phyloP scores from a whole-genome alignment of 106 monocot species.

The Dioscorea zingiberensis region DNA sequence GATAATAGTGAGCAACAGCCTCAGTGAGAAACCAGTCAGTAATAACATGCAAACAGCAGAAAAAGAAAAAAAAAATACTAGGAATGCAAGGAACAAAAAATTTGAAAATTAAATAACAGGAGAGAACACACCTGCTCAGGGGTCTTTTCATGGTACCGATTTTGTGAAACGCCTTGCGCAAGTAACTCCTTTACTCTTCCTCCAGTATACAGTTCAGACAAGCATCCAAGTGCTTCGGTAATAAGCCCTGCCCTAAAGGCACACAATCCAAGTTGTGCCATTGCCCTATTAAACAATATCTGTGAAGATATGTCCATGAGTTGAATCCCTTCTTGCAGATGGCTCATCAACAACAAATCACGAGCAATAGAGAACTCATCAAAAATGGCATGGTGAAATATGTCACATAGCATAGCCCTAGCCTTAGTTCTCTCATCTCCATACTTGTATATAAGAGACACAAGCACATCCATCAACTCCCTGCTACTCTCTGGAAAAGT shows the following conservation, averaged over 20 bases:
- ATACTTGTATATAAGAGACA: conserved; percentile 76
- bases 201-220: conserved; percentile 77
- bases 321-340: conserved; percentile 90
- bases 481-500: conserved; percentile 89
- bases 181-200: conserved; percentile 92
- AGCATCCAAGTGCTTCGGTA: conserved; percentile 79
- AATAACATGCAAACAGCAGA: too few species aligned
- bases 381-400: conserved; percentile 93
- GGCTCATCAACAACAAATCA: conserved; percentile 93
- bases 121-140: conserved; percentile 79
- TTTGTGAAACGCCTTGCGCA: conserved; percentile 87
- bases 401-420: conserved; percentile 98
- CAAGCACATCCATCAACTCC: conserved; percentile 62
- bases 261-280: conserved; percentile 97
- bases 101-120: not conserved
- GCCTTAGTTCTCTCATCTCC: conserved; percentile 99
- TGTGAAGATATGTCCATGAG: conserved; percentile 93
- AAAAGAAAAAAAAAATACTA: not conserved
- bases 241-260: conserved; percentile 88
- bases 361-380: conserved; percentile 78
- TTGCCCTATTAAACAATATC: conserved; percentile 89
- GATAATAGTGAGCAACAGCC: too few species aligned
- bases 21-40: too few species aligned
- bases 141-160: conserved; percentile 93
- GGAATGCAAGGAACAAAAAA: not conserved